A percentile compares a stretch with the other conserved stretches of the same genome.
phyloP scores from a whole-genome alignment of 192 early-diverging fungal genomes.

The Coemansia sp. region DNA sequence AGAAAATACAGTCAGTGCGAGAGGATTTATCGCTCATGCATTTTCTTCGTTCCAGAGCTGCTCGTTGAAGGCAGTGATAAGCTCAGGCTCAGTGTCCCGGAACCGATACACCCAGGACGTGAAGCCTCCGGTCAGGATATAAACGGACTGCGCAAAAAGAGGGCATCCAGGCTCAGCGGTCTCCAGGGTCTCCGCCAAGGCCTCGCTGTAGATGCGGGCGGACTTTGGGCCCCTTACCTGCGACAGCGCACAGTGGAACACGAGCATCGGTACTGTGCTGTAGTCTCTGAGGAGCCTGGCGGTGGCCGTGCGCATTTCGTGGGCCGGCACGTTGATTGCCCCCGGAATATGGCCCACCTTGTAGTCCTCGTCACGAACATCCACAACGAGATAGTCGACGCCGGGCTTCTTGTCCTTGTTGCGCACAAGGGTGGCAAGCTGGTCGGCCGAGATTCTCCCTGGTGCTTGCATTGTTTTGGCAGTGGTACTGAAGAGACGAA shows the following conservation, averaged over 20 bases:
- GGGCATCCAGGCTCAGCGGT: slow-evolving; percentile 10
- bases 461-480: background rate
- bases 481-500: slow-evolving; percentile 1
- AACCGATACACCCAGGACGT: slow-evolving; percentile 63
- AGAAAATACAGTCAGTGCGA: too few species aligned
- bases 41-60: slow-evolving; percentile 48
- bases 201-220: slow-evolving; percentile 63
- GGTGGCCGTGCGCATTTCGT: slow-evolving; percentile 56
- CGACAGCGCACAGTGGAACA: slow-evolving; percentile 88
- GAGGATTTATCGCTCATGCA: too few species aligned
- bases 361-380: slow-evolving; percentile 67
- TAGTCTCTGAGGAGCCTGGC: slow-evolving; percentile 56
- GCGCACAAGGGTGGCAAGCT: slow-evolving; percentile 58
- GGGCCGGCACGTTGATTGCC: slow-evolving; percentile 72
- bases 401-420: slow-evolving; percentile 59
- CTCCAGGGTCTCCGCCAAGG: slow-evolving; percentile 25
- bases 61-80: slow-evolving; percentile 62
- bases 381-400: slow-evolving; percentile 72
- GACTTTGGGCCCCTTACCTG: slow-evolving; percentile 80
- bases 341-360: slow-evolving; percentile 78
- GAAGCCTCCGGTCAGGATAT: slow-evolving; percentile 68
- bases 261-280: slow-evolving; percentile 60
- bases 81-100: slow-evolving; percentile 50
- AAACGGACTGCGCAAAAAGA: slow-evolving; percentile 49
- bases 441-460: slow-evolving; percentile 27